Evolutionary conservation across 495 filamentous ascomycete genomes (phyloP).

Genomic region (Evernia prunastri): DNA sequence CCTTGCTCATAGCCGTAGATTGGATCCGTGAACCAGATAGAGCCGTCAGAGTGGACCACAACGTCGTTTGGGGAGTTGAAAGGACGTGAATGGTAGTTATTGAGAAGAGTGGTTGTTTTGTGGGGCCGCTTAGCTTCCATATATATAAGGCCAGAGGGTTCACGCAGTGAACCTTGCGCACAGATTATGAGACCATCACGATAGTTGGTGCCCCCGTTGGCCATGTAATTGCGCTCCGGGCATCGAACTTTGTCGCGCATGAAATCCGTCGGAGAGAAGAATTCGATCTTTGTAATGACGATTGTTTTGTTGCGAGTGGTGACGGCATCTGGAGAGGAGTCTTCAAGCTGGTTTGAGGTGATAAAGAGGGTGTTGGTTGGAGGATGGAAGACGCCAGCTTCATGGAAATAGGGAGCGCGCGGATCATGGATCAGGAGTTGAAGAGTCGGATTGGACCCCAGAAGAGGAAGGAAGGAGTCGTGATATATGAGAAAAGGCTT

Average conservation of each 20-base stretch:
- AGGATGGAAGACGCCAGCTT: slow-evolving; percentile 51
- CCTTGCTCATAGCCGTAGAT: slow-evolving; percentile 42
- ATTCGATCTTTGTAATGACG: slow-evolving; percentile 34
- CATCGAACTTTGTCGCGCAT: slow-evolving; percentile 28
- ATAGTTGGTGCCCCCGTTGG: slow-evolving; percentile 49
- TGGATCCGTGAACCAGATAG: slow-evolving; percentile 54
- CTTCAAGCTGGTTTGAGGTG: slow-evolving; percentile 42
- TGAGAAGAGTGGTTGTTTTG: slow-evolving; percentile 31
- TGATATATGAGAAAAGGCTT: slow-evolving; percentile 32
- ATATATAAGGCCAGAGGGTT: slow-evolving; percentile 45
- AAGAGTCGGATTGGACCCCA: slow-evolving; percentile 32
- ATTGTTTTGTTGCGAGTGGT: slow-evolving; percentile 31
- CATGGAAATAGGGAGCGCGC: slow-evolving; percentile 49
- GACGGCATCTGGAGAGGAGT: slow-evolving; percentile 31
- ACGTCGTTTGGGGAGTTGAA: slow-evolving; percentile 47
- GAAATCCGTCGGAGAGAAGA: slow-evolving; percentile 29
- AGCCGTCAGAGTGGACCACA: slow-evolving; percentile 35
- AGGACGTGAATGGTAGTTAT: slow-evolving; percentile 39
- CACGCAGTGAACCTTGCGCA: slow-evolving; percentile 44
- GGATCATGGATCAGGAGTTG: slow-evolving; percentile 33
- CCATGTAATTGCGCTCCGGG: slow-evolving; percentile 44
- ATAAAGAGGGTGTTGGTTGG: slow-evolving; percentile 49
- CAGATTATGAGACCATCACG: slow-evolving; percentile 40
- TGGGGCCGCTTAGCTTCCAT: slow-evolving; percentile 35
- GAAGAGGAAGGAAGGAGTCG: slow-evolving; percentile 30